Evolutionary conservation across 345 rosid species (phyloP).

Genomic region (Crucihimalaya himalaica): DNA sequence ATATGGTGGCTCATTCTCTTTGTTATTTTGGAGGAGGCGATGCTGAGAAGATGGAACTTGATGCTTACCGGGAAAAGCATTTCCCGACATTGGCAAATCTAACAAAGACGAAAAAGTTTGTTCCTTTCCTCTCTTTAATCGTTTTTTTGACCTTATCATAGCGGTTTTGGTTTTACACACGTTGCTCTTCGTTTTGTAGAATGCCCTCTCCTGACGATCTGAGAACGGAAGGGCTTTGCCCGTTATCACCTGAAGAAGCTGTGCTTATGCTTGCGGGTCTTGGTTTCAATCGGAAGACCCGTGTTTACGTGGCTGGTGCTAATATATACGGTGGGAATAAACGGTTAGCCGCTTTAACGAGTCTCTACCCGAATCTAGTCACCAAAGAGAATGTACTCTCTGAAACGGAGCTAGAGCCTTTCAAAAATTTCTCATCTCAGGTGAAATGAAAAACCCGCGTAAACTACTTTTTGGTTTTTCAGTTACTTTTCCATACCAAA

Average conservation of each 20-base stretch:
- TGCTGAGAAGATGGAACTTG: conserved; percentile 68
- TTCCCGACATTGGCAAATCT: conserved; percentile 74
- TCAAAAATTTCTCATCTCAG: conserved; percentile 88
- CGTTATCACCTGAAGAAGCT: conserved; percentile 93
- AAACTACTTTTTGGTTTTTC: background rate
- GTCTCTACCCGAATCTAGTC: conserved; percentile 82
- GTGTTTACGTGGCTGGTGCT: conserved; percentile 82
- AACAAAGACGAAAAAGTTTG: conserved; percentile 62
- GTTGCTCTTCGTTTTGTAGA: conserved; percentile 43
- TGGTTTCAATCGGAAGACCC: conserved; percentile 82
- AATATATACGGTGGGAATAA: conserved; percentile 74
- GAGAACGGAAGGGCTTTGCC: conserved; percentile 86
- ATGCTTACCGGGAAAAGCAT: conserved; percentile 82
- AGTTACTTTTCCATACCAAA: too few relatives aligned
- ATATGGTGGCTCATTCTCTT: conserved; percentile 97
- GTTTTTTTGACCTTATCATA: background rate
- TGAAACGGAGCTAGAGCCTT: conserved; percentile 72
- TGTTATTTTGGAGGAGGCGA: conserved; percentile 94
- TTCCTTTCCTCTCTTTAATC: background rate
- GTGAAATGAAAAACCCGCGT: conserved; percentile 36
- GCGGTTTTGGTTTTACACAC: background rate
- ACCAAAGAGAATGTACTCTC: conserved; percentile 92
- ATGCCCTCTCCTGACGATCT: conserved; percentile 72
- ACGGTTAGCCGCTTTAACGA: conserved; percentile 71
- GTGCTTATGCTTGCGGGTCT: conserved; percentile 94